These are phyloP conservation scores for Hanseniaspora mollemarum DNA, from an alignment of 805 yeast species.

Conservation along the genomic window DNA sequence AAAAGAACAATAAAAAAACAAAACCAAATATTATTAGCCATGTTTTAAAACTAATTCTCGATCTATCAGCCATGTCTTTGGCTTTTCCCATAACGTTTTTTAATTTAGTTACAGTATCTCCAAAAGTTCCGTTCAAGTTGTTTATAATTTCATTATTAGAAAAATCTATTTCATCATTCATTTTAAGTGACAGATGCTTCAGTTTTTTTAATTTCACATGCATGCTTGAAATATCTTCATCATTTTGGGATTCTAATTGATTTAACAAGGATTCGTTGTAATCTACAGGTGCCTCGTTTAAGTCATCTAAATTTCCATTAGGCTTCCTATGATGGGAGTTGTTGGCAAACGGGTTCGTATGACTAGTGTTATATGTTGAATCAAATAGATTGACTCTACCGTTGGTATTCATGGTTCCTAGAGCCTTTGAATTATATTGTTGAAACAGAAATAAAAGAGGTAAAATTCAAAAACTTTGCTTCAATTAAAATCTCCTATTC, in stretches of 20 bases:
- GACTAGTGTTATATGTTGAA: constrained; percentile 8
- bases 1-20: constrained; percentile 40
- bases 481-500: too few species aligned
- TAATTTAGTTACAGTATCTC: constrained; percentile 36
- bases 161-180: constrained; percentile 55
- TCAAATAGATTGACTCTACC: constrained; percentile 29
- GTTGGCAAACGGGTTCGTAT: not conserved
- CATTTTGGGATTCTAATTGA: constrained; percentile 55
- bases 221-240: constrained; percentile 46
- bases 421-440: too few species aligned
- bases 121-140: constrained; percentile 37
- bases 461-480: too few species aligned
- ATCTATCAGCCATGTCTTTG: constrained; percentile 51
- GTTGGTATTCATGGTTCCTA: constrained; percentile 21
- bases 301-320: constrained; percentile 3
- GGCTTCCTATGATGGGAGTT: constrained; percentile 3
- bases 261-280: constrained; percentile 44
- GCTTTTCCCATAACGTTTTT: constrained; percentile 45
- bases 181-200: constrained; percentile 43
- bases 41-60: constrained; percentile 52
- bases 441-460: not conserved
- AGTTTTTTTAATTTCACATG: constrained; percentile 43
- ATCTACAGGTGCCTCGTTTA: constrained; percentile 26
- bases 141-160: constrained; percentile 36
- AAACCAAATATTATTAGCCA: constrained; percentile 46